Percentiles rank a stretch among this genome's conserved stretches.
phyloP scores from a whole-genome alignment of 2,329 filamentous ascomycete species.

The Xylariomycetidae sp. region DNA sequence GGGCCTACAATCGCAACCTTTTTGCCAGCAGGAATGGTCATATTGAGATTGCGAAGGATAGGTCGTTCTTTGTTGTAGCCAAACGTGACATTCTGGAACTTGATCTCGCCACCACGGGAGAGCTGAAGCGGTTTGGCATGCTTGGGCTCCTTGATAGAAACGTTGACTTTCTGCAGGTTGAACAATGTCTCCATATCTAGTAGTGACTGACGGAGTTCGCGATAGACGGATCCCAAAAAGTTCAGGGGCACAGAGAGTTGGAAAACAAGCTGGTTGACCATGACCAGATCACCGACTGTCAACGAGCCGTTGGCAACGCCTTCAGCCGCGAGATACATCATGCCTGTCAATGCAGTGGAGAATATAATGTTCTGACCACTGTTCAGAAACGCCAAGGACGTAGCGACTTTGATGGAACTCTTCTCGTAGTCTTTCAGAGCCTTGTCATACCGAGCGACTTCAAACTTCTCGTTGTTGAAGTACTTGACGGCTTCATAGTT shows the following conservation, averaged over 20 bases:
- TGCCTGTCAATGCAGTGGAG: conserved; percentile 82
- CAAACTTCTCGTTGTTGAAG: conserved; percentile 97
- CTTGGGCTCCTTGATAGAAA: conserved; percentile 72
- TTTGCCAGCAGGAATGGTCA: conserved; percentile 91
- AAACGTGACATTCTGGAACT: conserved; percentile 91
- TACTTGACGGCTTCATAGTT: conserved; percentile 99
- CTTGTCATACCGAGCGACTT: conserved; percentile 83
- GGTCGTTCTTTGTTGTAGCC: conserved; percentile 83
- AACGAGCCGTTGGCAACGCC: conserved; percentile 76
- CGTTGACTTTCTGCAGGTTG: conserved; percentile 93
- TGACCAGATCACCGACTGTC: conserved; percentile 92
- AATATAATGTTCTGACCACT: conserved; percentile 97
- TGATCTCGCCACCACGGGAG: conserved; percentile 76
- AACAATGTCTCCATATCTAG: conserved; percentile 99
- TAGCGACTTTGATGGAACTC: conserved; percentile 94
- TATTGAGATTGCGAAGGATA: conserved; percentile 75
- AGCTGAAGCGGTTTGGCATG: conserved; percentile 69
- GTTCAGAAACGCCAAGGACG: conserved; percentile 87
- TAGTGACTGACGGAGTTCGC: conserved; percentile 87
- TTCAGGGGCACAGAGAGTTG: conserved; percentile 95
- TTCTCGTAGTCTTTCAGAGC: conserved; percentile 83
- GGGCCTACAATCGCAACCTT: conserved; percentile 95
- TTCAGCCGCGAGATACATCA: conserved; percentile 96
- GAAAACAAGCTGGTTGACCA: conserved; percentile 98
- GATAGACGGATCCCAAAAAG: conserved; percentile 96